These are phyloP conservation scores for Puccinia horiana DNA, from an alignment of 1,284 basidiomycete genomes.

Conservation along the genomic window DNA sequence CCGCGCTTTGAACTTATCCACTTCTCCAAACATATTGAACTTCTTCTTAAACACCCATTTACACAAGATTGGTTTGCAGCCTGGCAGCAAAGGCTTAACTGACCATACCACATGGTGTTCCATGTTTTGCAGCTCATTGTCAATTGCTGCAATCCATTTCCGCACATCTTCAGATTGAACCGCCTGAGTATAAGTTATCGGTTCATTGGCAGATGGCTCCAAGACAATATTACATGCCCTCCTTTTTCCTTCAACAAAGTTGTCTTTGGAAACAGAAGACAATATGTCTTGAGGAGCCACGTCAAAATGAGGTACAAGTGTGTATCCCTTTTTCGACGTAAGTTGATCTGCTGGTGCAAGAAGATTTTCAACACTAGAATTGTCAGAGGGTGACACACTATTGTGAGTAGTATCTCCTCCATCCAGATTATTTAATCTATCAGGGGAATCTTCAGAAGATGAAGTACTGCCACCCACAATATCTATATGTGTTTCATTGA, in stretches of 20 bases:
- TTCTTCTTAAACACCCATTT: conserved; percentile 38
- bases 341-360: too few species aligned
- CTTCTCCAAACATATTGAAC: conserved; percentile 3
- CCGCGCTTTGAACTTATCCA: conserved; percentile 20
- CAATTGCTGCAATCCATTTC: conserved; percentile 20
- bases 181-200: not conserved
- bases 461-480: not conserved
- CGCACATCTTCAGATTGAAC: not conserved
- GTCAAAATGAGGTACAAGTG: not conserved
- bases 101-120: conserved; percentile 6
- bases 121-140: conserved; percentile 20
- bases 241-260: not conserved
- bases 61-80: not conserved
- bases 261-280: not conserved
- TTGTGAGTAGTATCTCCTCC: not conserved
- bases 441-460: not conserved
- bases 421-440: too few species aligned
- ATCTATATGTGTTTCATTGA: not conserved
- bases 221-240: not conserved
- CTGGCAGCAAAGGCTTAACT: not conserved
- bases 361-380: not conserved
- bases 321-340: not conserved
- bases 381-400: not conserved
- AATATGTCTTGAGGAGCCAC: not conserved
- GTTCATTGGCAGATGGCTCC: not conserved